phyloP scores from a whole-genome alignment of 768 basidiomycete species.

The Suillus bovinus region DNA sequence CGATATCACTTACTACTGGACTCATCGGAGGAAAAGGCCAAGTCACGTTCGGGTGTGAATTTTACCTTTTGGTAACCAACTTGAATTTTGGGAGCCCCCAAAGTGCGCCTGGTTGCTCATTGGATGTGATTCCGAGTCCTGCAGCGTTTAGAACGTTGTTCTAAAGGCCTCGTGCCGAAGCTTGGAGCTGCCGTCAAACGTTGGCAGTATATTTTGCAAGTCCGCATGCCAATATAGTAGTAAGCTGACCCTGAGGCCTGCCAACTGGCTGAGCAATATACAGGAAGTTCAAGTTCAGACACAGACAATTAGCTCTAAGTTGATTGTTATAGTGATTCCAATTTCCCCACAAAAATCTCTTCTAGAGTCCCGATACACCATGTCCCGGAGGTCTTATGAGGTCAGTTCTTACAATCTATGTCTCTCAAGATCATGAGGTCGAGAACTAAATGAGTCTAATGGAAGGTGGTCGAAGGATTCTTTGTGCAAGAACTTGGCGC shows the following conservation, averaged over 20 bases:
- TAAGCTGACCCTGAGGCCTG: too few relatives aligned
- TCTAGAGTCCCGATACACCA: background rate
- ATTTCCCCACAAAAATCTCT: background rate
- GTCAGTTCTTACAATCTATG: background rate
- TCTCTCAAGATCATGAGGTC: background rate
- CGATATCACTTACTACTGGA: constrained; percentile 4
- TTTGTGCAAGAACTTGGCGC: constrained; percentile 1
- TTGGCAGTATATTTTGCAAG: too few relatives aligned
- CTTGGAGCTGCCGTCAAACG: too few relatives aligned
- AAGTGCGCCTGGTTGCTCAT: background rate
- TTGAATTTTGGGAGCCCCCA: background rate
- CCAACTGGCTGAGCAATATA: too few relatives aligned
- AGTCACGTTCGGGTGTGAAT: background rate
- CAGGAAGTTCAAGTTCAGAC: too few relatives aligned
- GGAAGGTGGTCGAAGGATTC: constrained; percentile 5
- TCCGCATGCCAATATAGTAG: too few relatives aligned
- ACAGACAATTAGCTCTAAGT: too few relatives aligned
- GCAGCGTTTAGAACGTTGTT: too few relatives aligned
- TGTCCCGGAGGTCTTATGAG: constrained; percentile 5
- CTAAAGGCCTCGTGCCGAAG: too few relatives aligned
- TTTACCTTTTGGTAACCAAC: background rate
- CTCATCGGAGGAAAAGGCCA: background rate
- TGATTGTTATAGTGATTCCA: background rate
- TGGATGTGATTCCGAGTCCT: too few relatives aligned
- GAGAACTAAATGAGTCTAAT: background rate